Evolutionary conservation across 2,329 filamentous ascomycete species (phyloP), one percentile per base, ranked within the genome.

Genomic region (Sclerotinia nivalis): DNA sequence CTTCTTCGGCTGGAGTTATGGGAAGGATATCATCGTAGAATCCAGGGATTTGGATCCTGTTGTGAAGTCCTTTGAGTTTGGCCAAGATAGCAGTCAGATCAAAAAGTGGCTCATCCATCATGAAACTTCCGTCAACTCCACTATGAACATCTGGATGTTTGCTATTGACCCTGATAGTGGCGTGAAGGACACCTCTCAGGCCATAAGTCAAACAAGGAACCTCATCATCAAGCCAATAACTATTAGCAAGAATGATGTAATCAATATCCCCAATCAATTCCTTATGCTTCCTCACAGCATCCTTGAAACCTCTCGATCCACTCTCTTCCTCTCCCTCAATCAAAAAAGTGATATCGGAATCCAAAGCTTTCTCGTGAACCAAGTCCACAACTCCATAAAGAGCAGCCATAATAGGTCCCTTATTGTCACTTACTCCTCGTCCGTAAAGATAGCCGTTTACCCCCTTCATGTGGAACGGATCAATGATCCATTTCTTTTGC

Each of bases 241-340:
- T 97, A 83, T 99, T 99, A 31, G 96, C 95, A 50, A 99, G 84
- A 45, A 99, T 83, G 69, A 99, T 96, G 84, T 96, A 98, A 80
- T 99, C 95, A 2, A 99, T 89, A 13, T 92, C 85, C 1, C 96
- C 96, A 75, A 99, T 97, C 34, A 93, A 85, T 20, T 90, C 85
- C 79, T 97, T 97, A 80, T 96, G 89, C 72, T 88, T 86, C 74
- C 86, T 87, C 22, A 99, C 89, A 0, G 93, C 92, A 75, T 95
- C 88, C 73, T 92, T 90, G 77, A 99, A 98, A 0, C 96, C 95
- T 40, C 93, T 87, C 1, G 94, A 97, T 0, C 96, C 96, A 59
- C 91, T 94, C 79, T 99, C 96, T 80, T 99, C 96, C 79, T 99
- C 96, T 18, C 96, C 96, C 78, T 99, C 96, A 61, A 99, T 96